A percentile compares a stretch with the other conserved stretches of the same genome.
Evolutionary conservation across 2,329 filamentous ascomycete species (phyloP).

Genomic region (Cryphonectria nitschkei): DNA sequence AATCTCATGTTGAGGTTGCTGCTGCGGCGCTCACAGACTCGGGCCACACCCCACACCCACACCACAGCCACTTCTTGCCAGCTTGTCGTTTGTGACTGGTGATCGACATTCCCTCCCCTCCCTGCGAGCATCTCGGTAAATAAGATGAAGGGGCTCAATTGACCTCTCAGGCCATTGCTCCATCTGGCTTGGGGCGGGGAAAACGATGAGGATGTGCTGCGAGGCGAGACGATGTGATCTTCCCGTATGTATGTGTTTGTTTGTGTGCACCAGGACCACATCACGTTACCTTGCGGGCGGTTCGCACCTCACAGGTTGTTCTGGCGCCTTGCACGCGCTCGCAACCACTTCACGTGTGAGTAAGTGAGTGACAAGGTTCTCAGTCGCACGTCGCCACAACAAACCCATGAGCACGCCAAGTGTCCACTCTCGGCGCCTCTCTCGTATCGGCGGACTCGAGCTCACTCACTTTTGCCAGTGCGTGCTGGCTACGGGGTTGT

Average conservation of each 20-base stretch:
- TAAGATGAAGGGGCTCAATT: background rate
- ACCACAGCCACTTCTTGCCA: constrained; percentile 2
- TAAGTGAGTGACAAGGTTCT: background rate
- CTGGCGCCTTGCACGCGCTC: background rate
- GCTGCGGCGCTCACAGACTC: background rate
- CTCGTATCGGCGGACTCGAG: constrained; percentile 15
- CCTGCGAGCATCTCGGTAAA: constrained; percentile 17
- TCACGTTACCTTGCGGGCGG: background rate
- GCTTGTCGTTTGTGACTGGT: background rate
- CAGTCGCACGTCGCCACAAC: background rate
- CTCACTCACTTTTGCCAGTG: constrained; percentile 4
- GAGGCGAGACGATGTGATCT: background rate
- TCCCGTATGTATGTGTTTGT: background rate
- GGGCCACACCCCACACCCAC: background rate
- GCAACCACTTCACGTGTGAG: background rate
- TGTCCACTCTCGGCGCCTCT: background rate
- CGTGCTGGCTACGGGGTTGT: background rate
- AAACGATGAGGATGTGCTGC: background rate
- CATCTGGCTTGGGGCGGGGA: background rate
- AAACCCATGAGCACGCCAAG: background rate
- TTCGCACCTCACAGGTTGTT: background rate
- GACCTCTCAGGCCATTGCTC: background rate
- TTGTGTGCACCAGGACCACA: background rate
- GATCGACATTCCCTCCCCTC: constrained; percentile 1
- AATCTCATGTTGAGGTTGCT: background rate